Evolutionary conservation across 1,139 yeast species (phyloP).

Genomic region (Debaryomyces singareniensis): DNA sequence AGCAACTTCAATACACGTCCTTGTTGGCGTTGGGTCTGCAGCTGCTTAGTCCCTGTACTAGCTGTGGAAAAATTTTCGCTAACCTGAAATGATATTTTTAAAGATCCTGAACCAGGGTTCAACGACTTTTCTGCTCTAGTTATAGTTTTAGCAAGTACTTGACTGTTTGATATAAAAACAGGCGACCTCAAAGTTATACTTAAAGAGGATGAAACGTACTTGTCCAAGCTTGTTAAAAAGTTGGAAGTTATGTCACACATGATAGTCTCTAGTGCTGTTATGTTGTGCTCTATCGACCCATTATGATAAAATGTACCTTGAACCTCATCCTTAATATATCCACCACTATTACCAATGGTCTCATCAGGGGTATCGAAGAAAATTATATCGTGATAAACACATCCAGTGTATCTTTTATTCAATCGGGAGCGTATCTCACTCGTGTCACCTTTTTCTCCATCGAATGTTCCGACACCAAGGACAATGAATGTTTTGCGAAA

Average conservation of each 20-base stretch:
- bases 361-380: conserved; percentile 49
- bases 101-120: conserved; percentile 33
- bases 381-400: conserved; percentile 59
- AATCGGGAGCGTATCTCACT: conserved; percentile 7
- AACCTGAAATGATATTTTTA: conserved; percentile 25
- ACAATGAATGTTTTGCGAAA: conserved; percentile 68
- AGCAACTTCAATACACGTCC: conserved; percentile 75
- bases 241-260: conserved; percentile 67
- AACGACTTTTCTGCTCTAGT: conserved; percentile 43
- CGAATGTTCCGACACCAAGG: conserved; percentile 54
- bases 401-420: conserved; percentile 40
- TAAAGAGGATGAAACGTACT: conserved; percentile 61
- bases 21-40: conserved; percentile 26
- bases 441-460: conserved; percentile 7
- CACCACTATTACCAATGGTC: conserved; percentile 9
- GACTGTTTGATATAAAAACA: conserved; percentile 51
- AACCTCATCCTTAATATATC: conserved; percentile 15
- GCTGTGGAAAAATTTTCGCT: conserved; percentile 7
- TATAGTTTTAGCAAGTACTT: conserved; percentile 45
- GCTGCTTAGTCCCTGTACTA: conserved; percentile 19
- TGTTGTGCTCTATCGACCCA: conserved; percentile 12
- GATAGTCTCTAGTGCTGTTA: conserved; percentile 55
- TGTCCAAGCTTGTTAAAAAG: conserved; percentile 58
- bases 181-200: conserved; percentile 74
- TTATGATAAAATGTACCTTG: conserved; percentile 21